Base-by-base conservation (phyloP, 495 filamentous ascomycete genomes). In the Cairneyella variabilis region DNA sequence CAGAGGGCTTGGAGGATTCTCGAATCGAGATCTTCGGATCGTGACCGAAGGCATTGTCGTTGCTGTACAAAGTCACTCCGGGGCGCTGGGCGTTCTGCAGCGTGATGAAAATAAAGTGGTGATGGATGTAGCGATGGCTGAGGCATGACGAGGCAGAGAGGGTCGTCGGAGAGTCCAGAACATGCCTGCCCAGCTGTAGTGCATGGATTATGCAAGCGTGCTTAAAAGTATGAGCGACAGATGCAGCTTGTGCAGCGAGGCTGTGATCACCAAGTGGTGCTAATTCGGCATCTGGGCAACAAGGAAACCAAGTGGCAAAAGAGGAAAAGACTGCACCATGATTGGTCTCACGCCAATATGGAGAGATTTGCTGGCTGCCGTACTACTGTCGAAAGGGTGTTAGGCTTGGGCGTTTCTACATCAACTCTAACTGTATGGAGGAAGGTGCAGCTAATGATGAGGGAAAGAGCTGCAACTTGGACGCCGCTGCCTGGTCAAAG, bases 161-260 rank as follows among this genome's bases (percentile, higher is more conserved):
- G n/a, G n/a, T n/a, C n/a, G n/a, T n/a, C n/a, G n/a, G n/a, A n/a
- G n/a, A 7, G 17, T 43, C 37, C 20, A 48, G 38, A 26, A 39
- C 48, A 28, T 22, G 43, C 48, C 34, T 41, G 42, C 26, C 40
- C 50, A 48, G 30, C 48, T 46, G 18, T 40, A 17, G 30, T 42
- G 27, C 32, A 43, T 44, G 28, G 53, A 60, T 60, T 56, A 60
- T 60, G 58, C 58, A 60, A 28, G 47, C 32, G 12, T 55, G 30
- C 25, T 55, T 3, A 45, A 46, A 50, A 54, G 34, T 48, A 48
- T 53, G 53, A 53, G 53, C 52, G 52, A 52, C 16, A 20, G 49
- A 53, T 57, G 54, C 58, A 57, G 54, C 58, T 57, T 54, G 38
- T 46, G 50, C 54, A 57, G 54, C 54, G 58, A 61, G 54, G 58